A percentile compares a stretch with the other conserved stretches of the same genome.
Conservation (phyloP, 2,329 filamentous ascomycete species). For the Trichoderma lentiforme region DNA sequence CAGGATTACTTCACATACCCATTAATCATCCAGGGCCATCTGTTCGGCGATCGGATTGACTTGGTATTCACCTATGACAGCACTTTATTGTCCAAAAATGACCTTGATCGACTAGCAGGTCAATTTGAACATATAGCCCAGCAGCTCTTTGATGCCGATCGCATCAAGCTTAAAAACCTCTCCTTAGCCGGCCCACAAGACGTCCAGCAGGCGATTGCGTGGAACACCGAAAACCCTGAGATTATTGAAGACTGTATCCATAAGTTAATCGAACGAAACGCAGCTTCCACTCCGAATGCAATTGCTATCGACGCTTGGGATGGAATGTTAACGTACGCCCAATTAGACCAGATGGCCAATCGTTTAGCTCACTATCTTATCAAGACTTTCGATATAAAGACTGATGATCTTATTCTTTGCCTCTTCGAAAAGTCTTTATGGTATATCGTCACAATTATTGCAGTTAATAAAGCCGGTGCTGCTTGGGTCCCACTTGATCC, state of each 20-base stretch:
- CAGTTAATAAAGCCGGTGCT: slow-evolving; percentile 28
- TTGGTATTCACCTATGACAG: background rate
- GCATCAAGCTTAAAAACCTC: background rate
- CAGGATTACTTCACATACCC: slow-evolving; percentile 13
- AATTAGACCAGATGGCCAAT: slow-evolving; percentile 10
- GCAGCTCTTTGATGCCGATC: background rate
- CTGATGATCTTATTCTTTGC: background rate
- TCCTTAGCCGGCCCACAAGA: background rate
- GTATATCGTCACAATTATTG: slow-evolving; percentile 24
- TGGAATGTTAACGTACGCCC: slow-evolving; percentile 8
- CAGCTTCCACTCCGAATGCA: background rate
- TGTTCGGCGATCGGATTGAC: background rate
- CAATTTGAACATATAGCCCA: slow-evolving; percentile 6
- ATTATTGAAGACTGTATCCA: slow-evolving; percentile 9
- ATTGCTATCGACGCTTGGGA: slow-evolving; percentile 12
- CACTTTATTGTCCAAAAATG: background rate
- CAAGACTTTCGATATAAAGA: background rate
- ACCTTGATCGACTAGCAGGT: background rate
- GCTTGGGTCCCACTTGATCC: slow-evolving; percentile 22
- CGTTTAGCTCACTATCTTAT: background rate
- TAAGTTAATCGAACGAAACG: slow-evolving; percentile 28
- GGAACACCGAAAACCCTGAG: background rate
- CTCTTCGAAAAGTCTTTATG: slow-evolving; percentile 22
- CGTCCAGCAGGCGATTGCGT: background rate
- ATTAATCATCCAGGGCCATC: background rate